Percentiles rank a stretch among this genome's conserved stretches.
Conservation (phyloP, 2,329 filamentous ascomycete genomes). For the Exophiala oligosperma region DNA sequence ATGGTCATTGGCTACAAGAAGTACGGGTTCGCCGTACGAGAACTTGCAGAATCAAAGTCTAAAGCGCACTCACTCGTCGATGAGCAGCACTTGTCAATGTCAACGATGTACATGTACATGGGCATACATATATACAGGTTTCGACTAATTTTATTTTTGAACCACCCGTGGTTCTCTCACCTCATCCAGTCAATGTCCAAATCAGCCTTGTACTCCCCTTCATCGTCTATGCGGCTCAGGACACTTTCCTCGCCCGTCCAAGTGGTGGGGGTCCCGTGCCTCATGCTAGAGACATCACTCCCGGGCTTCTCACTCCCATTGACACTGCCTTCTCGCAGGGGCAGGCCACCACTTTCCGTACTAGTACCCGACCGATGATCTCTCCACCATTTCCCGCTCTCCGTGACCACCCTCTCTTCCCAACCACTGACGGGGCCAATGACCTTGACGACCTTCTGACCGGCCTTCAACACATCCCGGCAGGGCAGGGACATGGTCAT, state of each 20-base stretch:
- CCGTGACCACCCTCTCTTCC: slow-evolving; percentile 47
- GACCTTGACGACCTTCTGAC: slow-evolving; percentile 53
- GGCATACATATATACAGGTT: no score
- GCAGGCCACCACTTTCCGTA: background rate
- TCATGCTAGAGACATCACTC: slow-evolving; percentile 18
- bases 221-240: slow-evolving; percentile 29
- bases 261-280: slow-evolving; percentile 22
- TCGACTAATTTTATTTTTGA: no score
- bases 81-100: no score
- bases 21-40: no score
- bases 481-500: slow-evolving; percentile 54
- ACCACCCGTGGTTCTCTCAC: background rate
- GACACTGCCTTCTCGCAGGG: slow-evolving; percentile 18
- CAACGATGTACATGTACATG: background rate
- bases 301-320: slow-evolving; percentile 22
- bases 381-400: slow-evolving; percentile 50
- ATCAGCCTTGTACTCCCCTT: slow-evolving; percentile 31
- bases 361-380: slow-evolving; percentile 13
- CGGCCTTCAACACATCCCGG: slow-evolving; percentile 46
- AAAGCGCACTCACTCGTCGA: no score
- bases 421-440: slow-evolving; percentile 49
- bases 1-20: no score
- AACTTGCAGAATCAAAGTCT: no score
- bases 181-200: slow-evolving; percentile 32
- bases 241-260: slow-evolving; percentile 29